These are phyloP conservation scores for Fusarium domesticum DNA, from an alignment of 2,329 filamentous ascomycete species.

Conservation along the genomic window DNA sequence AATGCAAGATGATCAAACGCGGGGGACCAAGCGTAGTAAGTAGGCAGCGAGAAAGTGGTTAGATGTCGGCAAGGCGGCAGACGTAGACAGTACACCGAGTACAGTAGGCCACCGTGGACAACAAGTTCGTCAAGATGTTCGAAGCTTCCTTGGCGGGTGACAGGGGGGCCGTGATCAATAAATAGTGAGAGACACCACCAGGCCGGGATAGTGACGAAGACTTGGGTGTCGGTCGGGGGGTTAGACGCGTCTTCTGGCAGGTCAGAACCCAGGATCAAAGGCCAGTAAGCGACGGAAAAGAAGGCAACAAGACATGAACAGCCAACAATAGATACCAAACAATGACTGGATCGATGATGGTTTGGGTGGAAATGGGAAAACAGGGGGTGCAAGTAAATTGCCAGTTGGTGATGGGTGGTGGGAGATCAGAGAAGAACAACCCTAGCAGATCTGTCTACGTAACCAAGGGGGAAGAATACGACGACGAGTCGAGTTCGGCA, in stretches of 20 bases:
- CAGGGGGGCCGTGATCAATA: conserved; percentile 17
- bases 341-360: conserved; percentile 4
- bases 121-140: conserved; percentile 10
- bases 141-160: conserved; percentile 17
- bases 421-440: not conserved
- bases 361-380: conserved; percentile 1
- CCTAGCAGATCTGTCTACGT: not conserved
- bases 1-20: not conserved
- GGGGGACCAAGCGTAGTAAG: conserved; percentile 6
- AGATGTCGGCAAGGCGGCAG: not conserved
- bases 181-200: conserved; percentile 17
- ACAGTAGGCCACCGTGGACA: conserved; percentile 14
- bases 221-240: conserved; percentile 10
- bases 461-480: too few species aligned
- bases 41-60: conserved; percentile 13
- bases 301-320: not conserved
- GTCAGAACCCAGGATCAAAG: conserved; percentile 12
- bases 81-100: not conserved
- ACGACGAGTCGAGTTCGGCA: not conserved
- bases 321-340: not conserved
- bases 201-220: conserved; percentile 17
- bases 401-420: not conserved
- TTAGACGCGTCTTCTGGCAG: conserved; percentile 4
- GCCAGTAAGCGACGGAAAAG: conserved; percentile 18
- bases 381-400: not conserved